A percentile compares a stretch with the other conserved stretches of the same genome.
Evolutionary conservation across 2,329 filamentous ascomycete genomes (phyloP).

Genomic region (Ceratocystis destructans): DNA sequence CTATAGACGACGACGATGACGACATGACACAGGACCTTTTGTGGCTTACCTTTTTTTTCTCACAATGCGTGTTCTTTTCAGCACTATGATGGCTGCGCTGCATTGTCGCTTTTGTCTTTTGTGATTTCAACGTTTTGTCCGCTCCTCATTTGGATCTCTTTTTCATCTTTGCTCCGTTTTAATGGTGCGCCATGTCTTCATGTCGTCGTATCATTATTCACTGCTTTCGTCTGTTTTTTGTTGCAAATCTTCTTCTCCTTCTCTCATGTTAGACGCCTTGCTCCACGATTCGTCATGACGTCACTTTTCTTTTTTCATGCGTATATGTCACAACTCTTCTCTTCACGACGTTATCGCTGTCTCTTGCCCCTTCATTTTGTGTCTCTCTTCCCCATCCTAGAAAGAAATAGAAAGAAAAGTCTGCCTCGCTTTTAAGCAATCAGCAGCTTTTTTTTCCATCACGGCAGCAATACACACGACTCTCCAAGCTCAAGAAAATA

Average conservation of each 20-base stretch:
- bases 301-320: conserved; percentile 2
- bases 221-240: neutral
- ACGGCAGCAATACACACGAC: neutral
- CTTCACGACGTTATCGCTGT: neutral
- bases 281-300: conserved; percentile 17
- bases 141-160: neutral
- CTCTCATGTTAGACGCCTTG: conserved; percentile 16
- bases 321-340: neutral
- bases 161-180: neutral
- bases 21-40: neutral
- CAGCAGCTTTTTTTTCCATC: neutral
- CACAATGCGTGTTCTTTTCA: conserved; percentile 2
- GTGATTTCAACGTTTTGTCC: neutral
- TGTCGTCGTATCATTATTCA: neutral
- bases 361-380: neutral
- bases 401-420: neutral
- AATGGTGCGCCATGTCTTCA: neutral
- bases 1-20: conserved; percentile 40
- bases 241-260: conserved; percentile 8
- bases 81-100: neutral
- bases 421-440: conserved; percentile 1
- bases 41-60: neutral
- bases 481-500: neutral
- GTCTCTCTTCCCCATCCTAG: neutral
- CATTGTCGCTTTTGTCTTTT: conserved; percentile 3